Conservation (phyloP, 1,284 basidiomycete species). For the Cutaneotrichosporon sp. region DNA sequence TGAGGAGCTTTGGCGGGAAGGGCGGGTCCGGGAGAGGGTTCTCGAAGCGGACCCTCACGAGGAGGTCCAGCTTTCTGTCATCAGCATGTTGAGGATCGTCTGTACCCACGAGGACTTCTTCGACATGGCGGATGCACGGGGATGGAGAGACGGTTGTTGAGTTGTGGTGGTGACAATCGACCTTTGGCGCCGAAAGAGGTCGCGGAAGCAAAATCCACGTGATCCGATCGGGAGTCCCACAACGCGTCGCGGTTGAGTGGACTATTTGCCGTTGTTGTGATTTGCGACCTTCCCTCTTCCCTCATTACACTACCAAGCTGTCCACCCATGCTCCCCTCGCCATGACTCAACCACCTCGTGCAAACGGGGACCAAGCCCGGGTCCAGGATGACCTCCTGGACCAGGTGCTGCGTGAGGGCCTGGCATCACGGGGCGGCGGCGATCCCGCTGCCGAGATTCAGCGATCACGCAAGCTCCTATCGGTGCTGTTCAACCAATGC, state of each 20-base stretch:
- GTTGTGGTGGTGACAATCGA: not conserved
- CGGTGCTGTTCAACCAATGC: constrained; percentile 41
- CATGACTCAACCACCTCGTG: constrained; percentile 11
- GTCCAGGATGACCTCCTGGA: constrained; percentile 35
- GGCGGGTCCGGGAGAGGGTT: constrained; percentile 91
- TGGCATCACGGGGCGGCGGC: constrained; percentile 29
- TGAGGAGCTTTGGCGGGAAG: constrained; percentile 88
- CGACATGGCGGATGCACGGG: constrained; percentile 26
- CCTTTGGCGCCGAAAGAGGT: not conserved
- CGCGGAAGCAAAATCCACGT: constrained; percentile 9
- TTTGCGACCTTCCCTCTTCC: not conserved
- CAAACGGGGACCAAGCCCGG: not conserved
- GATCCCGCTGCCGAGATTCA: constrained; percentile 18
- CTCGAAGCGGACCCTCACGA: constrained; percentile 85
- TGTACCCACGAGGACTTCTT: constrained; percentile 37
- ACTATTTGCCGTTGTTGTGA: constrained; percentile 9
- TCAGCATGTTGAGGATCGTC: not conserved
- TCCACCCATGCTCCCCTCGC: not conserved
- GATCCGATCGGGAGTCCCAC: not conserved
- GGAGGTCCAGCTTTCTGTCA: constrained; percentile 61
- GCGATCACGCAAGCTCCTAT: constrained; percentile 39
- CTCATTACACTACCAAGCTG: too few species aligned
- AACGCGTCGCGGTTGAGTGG: constrained; percentile 16
- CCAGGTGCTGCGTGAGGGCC: constrained; percentile 40
- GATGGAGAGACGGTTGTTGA: not conserved